Conservation (phyloP, 1,284 basidiomycete species). For the Rhodofomes roseus region DNA sequence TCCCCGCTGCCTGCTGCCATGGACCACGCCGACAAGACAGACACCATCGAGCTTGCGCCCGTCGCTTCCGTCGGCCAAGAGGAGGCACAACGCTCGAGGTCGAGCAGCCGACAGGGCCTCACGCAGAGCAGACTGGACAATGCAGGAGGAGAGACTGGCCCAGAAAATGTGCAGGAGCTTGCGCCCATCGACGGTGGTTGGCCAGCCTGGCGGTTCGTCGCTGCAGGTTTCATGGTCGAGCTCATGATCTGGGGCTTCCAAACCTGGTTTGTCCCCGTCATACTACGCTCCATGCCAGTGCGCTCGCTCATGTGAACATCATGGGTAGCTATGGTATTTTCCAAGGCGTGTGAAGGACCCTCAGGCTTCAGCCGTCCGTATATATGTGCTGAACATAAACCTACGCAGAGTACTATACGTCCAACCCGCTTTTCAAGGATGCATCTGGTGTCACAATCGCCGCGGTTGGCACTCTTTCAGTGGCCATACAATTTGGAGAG, state of each 20-base stretch:
- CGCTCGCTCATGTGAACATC: background rate
- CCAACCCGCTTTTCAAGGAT: slow-evolving; percentile 16
- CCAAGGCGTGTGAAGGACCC: slow-evolving; percentile 18
- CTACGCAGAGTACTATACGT: slow-evolving; percentile 22
- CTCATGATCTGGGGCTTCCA: slow-evolving; percentile 24
- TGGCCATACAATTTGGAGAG: slow-evolving; percentile 3
- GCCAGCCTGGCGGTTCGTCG: slow-evolving; percentile 22
- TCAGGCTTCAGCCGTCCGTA: too few species aligned
- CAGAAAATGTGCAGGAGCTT: slow-evolving; percentile 18
- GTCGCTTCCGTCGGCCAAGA: background rate
- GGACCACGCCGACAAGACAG: background rate
- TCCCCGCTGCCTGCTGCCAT: background rate
- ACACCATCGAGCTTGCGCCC: background rate
- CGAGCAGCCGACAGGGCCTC: background rate
- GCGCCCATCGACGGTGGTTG: slow-evolving; percentile 19
- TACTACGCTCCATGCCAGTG: background rate
- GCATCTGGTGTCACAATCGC: slow-evolving; percentile 8
- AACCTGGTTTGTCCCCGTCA: slow-evolving; percentile 16
- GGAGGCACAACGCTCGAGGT: background rate
- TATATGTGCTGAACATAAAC: too few species aligned
- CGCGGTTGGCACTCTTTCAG: slow-evolving; percentile 1
- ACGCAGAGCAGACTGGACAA: background rate
- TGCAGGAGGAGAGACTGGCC: background rate
- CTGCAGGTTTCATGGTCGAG: slow-evolving; percentile 19
- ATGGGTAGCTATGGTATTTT: slow-evolving; percentile 20